Evolutionary conservation across 2,329 filamentous ascomycete species (phyloP), one percentile per base, ranked within the genome.

Genomic region (Colletotrichum somersetense): DNA sequence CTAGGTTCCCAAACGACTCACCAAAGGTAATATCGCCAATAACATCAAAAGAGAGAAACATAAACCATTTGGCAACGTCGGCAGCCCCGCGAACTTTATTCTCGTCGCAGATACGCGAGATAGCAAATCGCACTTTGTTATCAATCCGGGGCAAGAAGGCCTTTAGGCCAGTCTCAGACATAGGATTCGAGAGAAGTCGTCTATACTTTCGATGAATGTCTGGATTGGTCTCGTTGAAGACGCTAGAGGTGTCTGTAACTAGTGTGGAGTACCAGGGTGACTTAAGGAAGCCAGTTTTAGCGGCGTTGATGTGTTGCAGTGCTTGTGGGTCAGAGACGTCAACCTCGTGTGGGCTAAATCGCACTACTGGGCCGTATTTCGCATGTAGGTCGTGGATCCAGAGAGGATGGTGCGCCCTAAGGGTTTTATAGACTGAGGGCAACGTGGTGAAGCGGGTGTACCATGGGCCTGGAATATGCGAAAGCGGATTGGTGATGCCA

Each of bases 21-120:
- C 78, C 79, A 67, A 80, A 80, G 1, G 74, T 72, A 5, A 80
- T 71, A 56, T 79, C 76, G 3, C 78, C 78, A 20, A 80, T 78
- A 7, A 80, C 69, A 56, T 80, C 79, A 55, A 80, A 80, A 0
- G 87, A 79, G 80, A 89, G 83, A 65, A 87, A 89, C 16, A 84
- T 77, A 78, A 82, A 87, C 87, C 87, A 90, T 70, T 88, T 88
- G 69, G 83, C 81, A 0, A 89, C 78, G 69, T 90, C 87, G 0
- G 79, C 81, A 0, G 74, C 79, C 0, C 84, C 81, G 0, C 78
- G 78, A 0, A 77, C 77, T 0, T 72, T 72, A 14, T 83, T 81
- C 53, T 89, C 87, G 14, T 83, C 77, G 0, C 72, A 76, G 30
- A 89, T 88, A 53, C 78, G 80, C 4, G 81, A 44, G 1, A 89